Base-by-base conservation (phyloP, 164 flowering plant species). In the Piper betle region DNA sequence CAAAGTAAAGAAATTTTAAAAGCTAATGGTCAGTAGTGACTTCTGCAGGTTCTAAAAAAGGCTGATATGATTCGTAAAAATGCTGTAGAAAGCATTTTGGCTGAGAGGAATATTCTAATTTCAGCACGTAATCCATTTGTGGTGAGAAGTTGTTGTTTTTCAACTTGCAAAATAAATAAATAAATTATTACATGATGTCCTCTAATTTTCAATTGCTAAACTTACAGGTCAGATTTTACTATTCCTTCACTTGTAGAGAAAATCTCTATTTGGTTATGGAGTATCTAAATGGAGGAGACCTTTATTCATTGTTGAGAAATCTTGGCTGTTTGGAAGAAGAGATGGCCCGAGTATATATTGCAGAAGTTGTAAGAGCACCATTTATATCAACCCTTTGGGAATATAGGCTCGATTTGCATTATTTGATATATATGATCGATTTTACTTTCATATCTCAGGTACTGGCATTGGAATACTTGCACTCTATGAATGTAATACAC, bases 11-110 rank as follows among this genome's bases (percentile, higher is more conserved):
- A 46, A 46, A 2, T 12, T 10, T 12, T 10, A 46, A 15, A 46
- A 10, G 50, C 10, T 15, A 9, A 2, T 46, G 3, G 10, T 5
- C 1, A 15, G 9, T 46, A 10, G 12, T 46, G 50, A 15, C 50
- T 46, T 55, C 25, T 63, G 39, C 81, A 92, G 98, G 91, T 92
- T 71, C 85, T 92, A 53, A 85, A 76, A 68, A 92, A 92, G 80
- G 98, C 96, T n/a, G 98, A 92, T 70, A 92, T 92, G 98, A 84
- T 92, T 38, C 86, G 96, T 18, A 92, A 92, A 75, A 92, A 92
- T 82, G 96, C 96, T 20, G 98, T 89, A 64, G 96, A 92, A 79
- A 92, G 98, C 76, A 92, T 92, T 62, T 75, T 92, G 72, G 96
- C 96, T 37, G 96, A 92, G 74, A 59, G 98, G 62, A 84, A 92